A percentile compares a stretch with the other conserved stretches of the same genome.
Conservation (phyloP, 2,329 filamentous ascomycete species). For the Diaporthe eres region DNA sequence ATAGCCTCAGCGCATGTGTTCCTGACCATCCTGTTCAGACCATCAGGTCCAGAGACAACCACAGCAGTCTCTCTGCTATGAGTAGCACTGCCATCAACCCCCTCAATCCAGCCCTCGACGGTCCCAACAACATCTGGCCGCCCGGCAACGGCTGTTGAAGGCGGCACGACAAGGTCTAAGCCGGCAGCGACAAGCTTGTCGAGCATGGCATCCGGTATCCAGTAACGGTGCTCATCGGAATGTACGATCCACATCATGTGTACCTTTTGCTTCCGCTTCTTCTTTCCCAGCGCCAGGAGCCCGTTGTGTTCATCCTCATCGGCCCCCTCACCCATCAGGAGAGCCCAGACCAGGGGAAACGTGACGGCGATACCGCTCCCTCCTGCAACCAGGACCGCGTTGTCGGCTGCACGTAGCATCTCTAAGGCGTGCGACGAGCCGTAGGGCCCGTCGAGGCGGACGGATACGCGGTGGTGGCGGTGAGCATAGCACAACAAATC, state of each 20-base stretch:
- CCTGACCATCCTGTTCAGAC: constrained; percentile 71
- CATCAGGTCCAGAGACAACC: constrained; percentile 74
- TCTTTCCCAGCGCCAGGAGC: neutral
- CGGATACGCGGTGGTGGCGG: constrained; percentile 55
- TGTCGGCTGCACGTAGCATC: constrained; percentile 63
- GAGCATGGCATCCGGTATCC: constrained; percentile 66
- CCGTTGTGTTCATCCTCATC: neutral
- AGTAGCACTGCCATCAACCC: constrained; percentile 39
- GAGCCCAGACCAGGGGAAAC: constrained; percentile 71
- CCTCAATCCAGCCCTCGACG: constrained; percentile 54
- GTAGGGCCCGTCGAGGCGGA: constrained; percentile 76
- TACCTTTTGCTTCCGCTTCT: constrained; percentile 52
- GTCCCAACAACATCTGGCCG: constrained; percentile 65
- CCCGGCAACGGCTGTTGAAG: constrained; percentile 66
- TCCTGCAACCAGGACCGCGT: constrained; percentile 71
- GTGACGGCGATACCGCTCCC: constrained; percentile 76
- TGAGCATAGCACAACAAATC: constrained; percentile 67
- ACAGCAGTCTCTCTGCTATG: constrained; percentile 59
- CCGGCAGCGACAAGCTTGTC: constrained; percentile 64
- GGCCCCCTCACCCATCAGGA: constrained; percentile 50
- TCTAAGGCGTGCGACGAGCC: constrained; percentile 69
- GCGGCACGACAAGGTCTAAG: constrained; percentile 66
- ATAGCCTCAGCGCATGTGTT: constrained; percentile 69
- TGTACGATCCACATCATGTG: constrained; percentile 73
- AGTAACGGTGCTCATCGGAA: constrained; percentile 64